Conservation (phyloP, 768 basidiomycete genomes). For the Suillus brevipes region DNA sequence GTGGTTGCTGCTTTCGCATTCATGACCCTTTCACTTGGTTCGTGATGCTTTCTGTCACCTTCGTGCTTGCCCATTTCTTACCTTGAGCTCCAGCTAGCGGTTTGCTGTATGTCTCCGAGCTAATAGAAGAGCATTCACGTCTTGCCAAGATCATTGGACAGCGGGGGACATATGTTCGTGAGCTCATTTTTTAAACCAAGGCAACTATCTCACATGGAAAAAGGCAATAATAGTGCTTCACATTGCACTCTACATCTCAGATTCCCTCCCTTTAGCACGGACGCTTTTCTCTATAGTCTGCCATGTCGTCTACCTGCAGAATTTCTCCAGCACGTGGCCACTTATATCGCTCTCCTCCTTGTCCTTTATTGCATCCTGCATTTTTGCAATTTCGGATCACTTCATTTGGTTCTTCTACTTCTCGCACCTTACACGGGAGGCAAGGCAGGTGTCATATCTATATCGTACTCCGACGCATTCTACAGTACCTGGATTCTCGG, state of each 20-base stretch:
- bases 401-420: conserved; percentile 98
- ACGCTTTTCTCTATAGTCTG: conserved; percentile 78
- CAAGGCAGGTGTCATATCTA: conserved; percentile 48
- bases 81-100: conserved; percentile 70
- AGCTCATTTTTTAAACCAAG: conserved; percentile 2
- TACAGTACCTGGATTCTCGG: conserved; percentile 53
- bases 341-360: conserved; percentile 86
- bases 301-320: conserved; percentile 88
- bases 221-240: conserved; percentile 83
- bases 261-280: conserved; percentile 76
- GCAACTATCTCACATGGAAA: conserved; percentile 7
- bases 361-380: conserved; percentile 83
- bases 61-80: conserved; percentile 10
- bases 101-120: conserved; percentile 87
- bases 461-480: conserved; percentile 43
- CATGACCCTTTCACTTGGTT: conserved; percentile 89
- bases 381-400: conserved; percentile 85
- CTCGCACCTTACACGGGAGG: conserved; percentile 65
- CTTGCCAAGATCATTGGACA: conserved; percentile 82
- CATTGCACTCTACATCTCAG: conserved; percentile 71
- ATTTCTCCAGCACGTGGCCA: conserved; percentile 90
- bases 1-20: conserved; percentile 80
- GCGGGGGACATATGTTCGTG: conserved; percentile 84
- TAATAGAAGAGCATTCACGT: conserved; percentile 92
- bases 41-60: conserved; percentile 24